phyloP scores from a whole-genome alignment of 345 rosid genomes.

The Isatis tinctoria region DNA sequence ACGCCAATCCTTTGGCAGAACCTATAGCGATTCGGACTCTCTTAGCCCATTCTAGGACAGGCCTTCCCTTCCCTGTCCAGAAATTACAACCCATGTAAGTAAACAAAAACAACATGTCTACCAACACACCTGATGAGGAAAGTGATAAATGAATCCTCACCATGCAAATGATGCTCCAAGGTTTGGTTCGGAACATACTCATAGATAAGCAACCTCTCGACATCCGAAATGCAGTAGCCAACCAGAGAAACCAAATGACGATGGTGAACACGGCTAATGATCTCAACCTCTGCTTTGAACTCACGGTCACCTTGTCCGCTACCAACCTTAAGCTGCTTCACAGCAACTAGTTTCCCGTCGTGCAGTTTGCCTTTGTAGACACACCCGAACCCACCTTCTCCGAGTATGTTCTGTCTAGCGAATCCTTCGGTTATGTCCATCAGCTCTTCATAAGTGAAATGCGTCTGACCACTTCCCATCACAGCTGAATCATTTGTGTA shows the following conservation, averaged over 20 bases:
- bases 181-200: constrained; percentile 88
- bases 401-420: constrained; percentile 60
- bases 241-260: constrained; percentile 90
- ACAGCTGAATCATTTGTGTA: constrained; percentile 43
- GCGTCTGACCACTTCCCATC: constrained; percentile 45
- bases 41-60: constrained; percentile 73
- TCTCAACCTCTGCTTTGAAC: constrained; percentile 93
- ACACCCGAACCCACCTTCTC: constrained; percentile 97
- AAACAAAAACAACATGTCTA: not conserved
- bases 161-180: constrained; percentile 90
- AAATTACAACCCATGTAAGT: not conserved
- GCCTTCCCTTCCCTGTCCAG: constrained; percentile 47
- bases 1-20: constrained; percentile 96
- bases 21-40: constrained; percentile 89
- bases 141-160: constrained; percentile 39
- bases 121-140: not conserved
- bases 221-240: constrained; percentile 69
- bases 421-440: constrained; percentile 84
- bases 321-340: constrained; percentile 90
- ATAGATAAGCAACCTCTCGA: constrained; percentile 71
- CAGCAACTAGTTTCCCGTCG: constrained; percentile 66
- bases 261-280: constrained; percentile 93
- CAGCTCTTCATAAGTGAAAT: constrained; percentile 69
- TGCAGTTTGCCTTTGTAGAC: constrained; percentile 62
- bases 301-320: constrained; percentile 99